These are phyloP conservation scores for Chamaenerion angustifolium DNA, from an alignment of 345 rosid genomes.

Conservation along the genomic window DNA sequence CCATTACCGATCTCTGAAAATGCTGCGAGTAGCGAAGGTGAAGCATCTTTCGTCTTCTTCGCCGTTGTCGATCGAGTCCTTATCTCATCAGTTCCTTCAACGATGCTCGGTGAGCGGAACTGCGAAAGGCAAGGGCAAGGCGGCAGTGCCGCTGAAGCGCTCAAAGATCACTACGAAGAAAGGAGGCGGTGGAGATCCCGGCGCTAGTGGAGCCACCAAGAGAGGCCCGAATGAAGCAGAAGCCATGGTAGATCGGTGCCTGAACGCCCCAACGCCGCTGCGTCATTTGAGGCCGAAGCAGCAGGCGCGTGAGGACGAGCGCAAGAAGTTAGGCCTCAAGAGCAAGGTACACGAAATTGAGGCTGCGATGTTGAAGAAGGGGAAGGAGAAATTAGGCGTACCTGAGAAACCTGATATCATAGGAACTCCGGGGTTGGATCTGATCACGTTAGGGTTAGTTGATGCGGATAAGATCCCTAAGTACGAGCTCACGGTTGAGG, in stretches of 20 bases:
- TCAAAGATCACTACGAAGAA: constrained; percentile 43
- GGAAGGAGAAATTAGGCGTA: constrained; percentile 32
- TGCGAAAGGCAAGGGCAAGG: constrained; percentile 48
- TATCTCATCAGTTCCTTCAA: constrained; percentile 24
- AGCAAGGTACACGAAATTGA: constrained; percentile 56
- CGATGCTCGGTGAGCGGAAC: constrained; percentile 50
- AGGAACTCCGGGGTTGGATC: constrained; percentile 67
- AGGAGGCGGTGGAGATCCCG: constrained; percentile 15
- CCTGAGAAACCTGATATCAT: constrained; percentile 47
- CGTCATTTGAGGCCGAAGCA: constrained; percentile 52
- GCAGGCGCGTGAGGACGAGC: constrained; percentile 48
- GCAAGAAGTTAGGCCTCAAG: constrained; percentile 61
- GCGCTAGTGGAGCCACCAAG: constrained; percentile 20
- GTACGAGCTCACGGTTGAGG: constrained; percentile 76
- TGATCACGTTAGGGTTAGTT: constrained; percentile 58
- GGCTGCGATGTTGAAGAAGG: constrained; percentile 52
- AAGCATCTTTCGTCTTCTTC: constrained; percentile 7
- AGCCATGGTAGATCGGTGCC: constrained; percentile 45
- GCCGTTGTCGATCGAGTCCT: constrained; percentile 7
- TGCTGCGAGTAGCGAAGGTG: constrained; percentile 23
- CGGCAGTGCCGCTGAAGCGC: constrained; percentile 40
- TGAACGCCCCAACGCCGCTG: constrained; percentile 68
- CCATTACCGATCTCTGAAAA: constrained; percentile 1
- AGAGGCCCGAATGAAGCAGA: constrained; percentile 20
- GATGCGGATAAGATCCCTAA: constrained; percentile 65